Evolutionary conservation across 768 basidiomycete species (phyloP).

Genomic region (Asterophora lycoperdoides): DNA sequence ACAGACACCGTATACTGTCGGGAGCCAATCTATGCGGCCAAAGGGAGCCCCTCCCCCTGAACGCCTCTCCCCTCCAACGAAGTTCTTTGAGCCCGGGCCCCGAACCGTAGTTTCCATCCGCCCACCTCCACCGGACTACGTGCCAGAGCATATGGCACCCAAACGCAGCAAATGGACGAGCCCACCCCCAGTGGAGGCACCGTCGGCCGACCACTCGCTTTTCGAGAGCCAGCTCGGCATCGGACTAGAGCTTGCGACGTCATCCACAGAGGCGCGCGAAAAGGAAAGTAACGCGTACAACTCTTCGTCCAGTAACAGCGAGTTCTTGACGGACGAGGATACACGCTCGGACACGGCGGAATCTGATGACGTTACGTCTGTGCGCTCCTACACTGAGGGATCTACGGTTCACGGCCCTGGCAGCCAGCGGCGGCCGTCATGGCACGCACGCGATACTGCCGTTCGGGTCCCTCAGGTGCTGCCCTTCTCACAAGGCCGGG

Average conservation of each 20-base stretch:
- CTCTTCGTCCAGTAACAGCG: slow-evolving; percentile 62
- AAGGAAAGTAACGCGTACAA: slow-evolving; percentile 36
- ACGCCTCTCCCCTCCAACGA: slow-evolving; percentile 50
- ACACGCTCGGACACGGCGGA: slow-evolving; percentile 52
- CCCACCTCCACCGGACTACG: slow-evolving; percentile 64
- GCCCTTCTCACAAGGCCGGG: slow-evolving; percentile 12
- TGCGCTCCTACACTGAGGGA: slow-evolving; percentile 60
- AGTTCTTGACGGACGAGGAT: slow-evolving; percentile 65
- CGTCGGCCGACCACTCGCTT: slow-evolving; percentile 57
- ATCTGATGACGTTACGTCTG: slow-evolving; percentile 68
- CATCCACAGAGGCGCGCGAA: slow-evolving; percentile 57
- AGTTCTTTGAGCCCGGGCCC: slow-evolving; percentile 41
- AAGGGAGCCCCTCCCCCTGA: slow-evolving; percentile 39
- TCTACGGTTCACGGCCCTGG: slow-evolving; percentile 25
- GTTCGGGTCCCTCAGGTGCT: slow-evolving; percentile 21
- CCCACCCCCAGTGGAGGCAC: slow-evolving; percentile 75
- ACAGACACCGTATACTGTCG: slow-evolving; percentile 68
- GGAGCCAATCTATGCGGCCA: slow-evolving; percentile 54
- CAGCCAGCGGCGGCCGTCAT: slow-evolving; percentile 43
- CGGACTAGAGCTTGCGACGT: slow-evolving; percentile 65
- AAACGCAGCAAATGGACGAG: slow-evolving; percentile 81
- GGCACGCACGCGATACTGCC: slow-evolving; percentile 36
- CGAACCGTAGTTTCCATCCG: slow-evolving; percentile 33
- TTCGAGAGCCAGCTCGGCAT: slow-evolving; percentile 68
- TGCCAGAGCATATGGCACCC: slow-evolving; percentile 85